These are phyloP conservation scores for Cyberlindnera maritima DNA, from an alignment of 805 yeast genomes.

Conservation along the genomic window DNA sequence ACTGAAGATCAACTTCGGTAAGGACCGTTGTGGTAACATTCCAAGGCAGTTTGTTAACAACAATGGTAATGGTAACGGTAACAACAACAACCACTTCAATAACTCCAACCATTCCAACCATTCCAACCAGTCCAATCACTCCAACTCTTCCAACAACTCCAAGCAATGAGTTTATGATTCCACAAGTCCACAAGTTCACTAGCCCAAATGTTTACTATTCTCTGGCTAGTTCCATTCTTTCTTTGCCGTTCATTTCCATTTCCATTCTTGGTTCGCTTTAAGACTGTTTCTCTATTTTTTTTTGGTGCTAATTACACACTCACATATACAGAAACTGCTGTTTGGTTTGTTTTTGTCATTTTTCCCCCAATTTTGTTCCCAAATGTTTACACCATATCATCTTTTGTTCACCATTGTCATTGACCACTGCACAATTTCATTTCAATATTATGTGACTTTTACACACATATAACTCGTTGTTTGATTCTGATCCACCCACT, in stretches of 20 bases:
- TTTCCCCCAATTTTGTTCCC: background rate
- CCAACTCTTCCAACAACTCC: background rate
- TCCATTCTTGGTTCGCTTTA: too few relatives aligned
- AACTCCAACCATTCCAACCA: background rate
- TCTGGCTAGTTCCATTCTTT: background rate
- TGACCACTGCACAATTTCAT: background rate
- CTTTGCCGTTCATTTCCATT: background rate
- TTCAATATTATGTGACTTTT: background rate
- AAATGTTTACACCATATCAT: too few relatives aligned
- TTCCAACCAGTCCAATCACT: background rate
- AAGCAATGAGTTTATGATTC: background rate
- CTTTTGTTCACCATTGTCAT: too few relatives aligned
- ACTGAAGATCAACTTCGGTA: conserved; percentile 86
- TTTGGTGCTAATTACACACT: too few relatives aligned
- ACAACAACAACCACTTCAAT: background rate
- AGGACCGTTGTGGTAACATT: conserved; percentile 92
- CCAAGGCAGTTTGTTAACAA: conserved; percentile 63
- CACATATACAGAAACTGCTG: background rate
- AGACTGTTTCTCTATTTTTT: background rate
- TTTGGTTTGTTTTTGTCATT: too few relatives aligned
- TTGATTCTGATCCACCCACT: background rate
- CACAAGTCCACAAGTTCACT: background rate
- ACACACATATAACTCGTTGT: background rate
- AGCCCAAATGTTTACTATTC: too few relatives aligned
- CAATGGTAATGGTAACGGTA: conserved; percentile 8